Conservation (phyloP, 306 rosid genomes). For the barrel medic (Medicago truncatula) region MtrunA17r5.0-ANR NC_053049.1:11462001-11462500, state of each 20-base stretch:
- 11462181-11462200: neutral
- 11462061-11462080: slow-evolving; percentile 63
- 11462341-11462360: neutral
- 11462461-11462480: slow-evolving; percentile 92
- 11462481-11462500: slow-evolving; percentile 95
- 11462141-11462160: slow-evolving; percentile 29
- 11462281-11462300: neutral
- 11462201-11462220: neutral
- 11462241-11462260: neutral
- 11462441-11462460: slow-evolving; percentile 42
- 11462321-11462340: neutral
- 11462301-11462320: neutral
- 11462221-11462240: neutral
- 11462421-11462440: slow-evolving; percentile 45
- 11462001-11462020: slow-evolving; percentile 34
- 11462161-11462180: neutral
- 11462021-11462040: slow-evolving; percentile 27
- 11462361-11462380: slow-evolving; percentile 1
- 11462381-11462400: slow-evolving; percentile 32
- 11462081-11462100: slow-evolving; percentile 59
- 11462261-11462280: neutral
- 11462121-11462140: slow-evolving; percentile 14
- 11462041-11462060: slow-evolving; percentile 67
- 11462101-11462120: slow-evolving; percentile 63
- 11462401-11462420: slow-evolving; percentile 62